Evolutionary conservation across 2,329 filamentous ascomycete genomes (phyloP), one percentile per base, ranked within the genome.

Genomic region (Pseudomassariella vexata): DNA sequence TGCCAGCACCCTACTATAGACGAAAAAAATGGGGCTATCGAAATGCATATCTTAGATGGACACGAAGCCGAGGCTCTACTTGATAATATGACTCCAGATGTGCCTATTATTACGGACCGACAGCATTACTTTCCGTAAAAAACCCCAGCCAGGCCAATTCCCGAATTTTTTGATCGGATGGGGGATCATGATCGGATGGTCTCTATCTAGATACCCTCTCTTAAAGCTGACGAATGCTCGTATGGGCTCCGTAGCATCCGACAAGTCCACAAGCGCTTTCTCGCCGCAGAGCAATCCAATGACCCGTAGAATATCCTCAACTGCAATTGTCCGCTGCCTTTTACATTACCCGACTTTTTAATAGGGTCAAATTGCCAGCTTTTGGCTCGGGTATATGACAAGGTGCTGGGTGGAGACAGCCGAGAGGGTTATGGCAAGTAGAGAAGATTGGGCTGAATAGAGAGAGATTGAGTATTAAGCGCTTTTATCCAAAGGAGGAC

Each of bases 391-490:
- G 28, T 33, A 33, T 24, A 24, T 16, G 24, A 27, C 18, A 21
- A 12, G 17, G 31, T 33, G 19, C 22, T 28, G 9, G 22, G 18
- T 16, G 31, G 31, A 33, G 17, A 21, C 20, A 26, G 31, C 31
- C 24, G 31, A 27, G 22, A 31, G 29, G 19, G 16, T n/a, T 12
- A 19, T 41, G 19, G 52, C 47, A 1, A 40, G 45, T 14, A 37
- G 38, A 6, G 37, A 49, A 31, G 38, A 56, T 19, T 58, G 52
- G 55, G 49, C 48, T 30, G 47, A 49, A 34, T 58, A 52, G 56
- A 46, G 43, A 12, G 45, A 57, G 28, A 44, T 59, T 21, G 34
- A 51, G 4, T 44, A 56, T 28, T 57, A 52, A 52, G 50, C 47
- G 4, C 45, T 59, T 11, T 28, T 56, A 28, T 52, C 48, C 3